Evolutionary conservation across 441 rosid genomes (phyloP).

Genomic region (Croton laevigatus): DNA sequence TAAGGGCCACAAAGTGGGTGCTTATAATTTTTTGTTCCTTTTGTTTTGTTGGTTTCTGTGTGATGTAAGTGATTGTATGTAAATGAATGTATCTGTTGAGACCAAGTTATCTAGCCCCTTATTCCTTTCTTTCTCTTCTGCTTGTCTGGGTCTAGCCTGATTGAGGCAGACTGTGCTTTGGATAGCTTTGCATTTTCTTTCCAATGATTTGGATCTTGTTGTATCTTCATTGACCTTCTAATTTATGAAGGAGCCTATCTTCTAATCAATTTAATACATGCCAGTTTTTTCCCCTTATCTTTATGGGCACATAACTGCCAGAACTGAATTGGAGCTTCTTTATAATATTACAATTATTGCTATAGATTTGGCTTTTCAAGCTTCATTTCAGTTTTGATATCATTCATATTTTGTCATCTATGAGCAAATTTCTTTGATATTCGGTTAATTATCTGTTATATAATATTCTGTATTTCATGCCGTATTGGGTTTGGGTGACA

Average conservation of each 20-base stretch:
- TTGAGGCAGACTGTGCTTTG: background rate
- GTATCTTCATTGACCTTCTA: background rate
- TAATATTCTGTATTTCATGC: background rate
- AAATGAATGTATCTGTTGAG: background rate
- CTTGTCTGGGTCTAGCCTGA: background rate
- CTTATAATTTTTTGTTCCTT: background rate
- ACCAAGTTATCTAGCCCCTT: background rate
- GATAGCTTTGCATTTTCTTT: background rate
- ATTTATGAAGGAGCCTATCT: background rate
- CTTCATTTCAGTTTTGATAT: background rate
- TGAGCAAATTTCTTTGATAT: background rate
- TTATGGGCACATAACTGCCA: background rate
- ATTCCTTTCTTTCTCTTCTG: background rate
- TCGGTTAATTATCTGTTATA: background rate
- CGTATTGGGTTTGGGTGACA: background rate
- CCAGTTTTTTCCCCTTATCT: background rate
- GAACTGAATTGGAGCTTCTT: background rate
- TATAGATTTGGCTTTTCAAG: background rate
- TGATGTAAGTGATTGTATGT: background rate
- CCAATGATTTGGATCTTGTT: background rate
- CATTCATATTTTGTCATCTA: background rate
- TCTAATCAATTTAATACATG: background rate
- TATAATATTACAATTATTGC: conserved; percentile 1
- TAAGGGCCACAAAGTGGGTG: background rate
- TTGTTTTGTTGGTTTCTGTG: background rate